Percentiles rank a stretch among this genome's conserved stretches.
These are phyloP conservation scores for Schizosaccharomyces versatilis DNA, from an alignment of 1,139 yeast genomes.

Conservation along the genomic window DNA sequence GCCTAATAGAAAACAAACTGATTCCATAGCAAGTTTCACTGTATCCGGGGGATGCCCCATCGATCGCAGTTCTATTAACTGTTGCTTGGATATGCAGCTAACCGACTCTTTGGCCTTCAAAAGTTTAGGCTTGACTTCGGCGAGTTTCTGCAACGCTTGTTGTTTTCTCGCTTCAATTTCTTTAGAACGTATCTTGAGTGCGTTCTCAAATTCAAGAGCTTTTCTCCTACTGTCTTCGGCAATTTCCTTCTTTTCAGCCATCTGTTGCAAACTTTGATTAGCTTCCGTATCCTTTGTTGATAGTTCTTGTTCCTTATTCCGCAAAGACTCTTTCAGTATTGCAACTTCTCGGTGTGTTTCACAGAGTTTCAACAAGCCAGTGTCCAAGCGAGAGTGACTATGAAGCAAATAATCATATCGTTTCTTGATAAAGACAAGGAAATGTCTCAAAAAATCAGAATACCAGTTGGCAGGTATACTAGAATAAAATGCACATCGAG, in stretches of 20 bases:
- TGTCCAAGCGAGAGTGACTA: slow-evolving; percentile 7
- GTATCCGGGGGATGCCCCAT: slow-evolving; percentile 83
- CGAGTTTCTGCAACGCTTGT: slow-evolving; percentile 40
- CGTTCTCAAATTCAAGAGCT: slow-evolving; percentile 56
- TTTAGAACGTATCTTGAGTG: slow-evolving; percentile 51
- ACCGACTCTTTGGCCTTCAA: slow-evolving; percentile 71
- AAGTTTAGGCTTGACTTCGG: slow-evolving; percentile 64
- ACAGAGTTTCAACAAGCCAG: slow-evolving; percentile 29
- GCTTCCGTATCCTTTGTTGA: slow-evolving; percentile 45
- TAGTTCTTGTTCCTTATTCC: slow-evolving; percentile 55
- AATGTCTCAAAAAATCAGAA: too few species aligned
- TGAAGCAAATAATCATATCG: too few species aligned
- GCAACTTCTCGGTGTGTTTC: slow-evolving; percentile 31
- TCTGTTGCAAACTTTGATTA: slow-evolving; percentile 41
- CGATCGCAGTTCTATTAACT: slow-evolving; percentile 68
- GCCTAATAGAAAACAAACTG: slow-evolving; percentile 67
- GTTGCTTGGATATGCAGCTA: slow-evolving; percentile 76
- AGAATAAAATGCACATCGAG: too few species aligned
- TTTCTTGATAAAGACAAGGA: too few species aligned
- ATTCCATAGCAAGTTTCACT: slow-evolving; percentile 65
- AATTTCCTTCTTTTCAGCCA: slow-evolving; percentile 77
- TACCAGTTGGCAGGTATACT: too few species aligned
- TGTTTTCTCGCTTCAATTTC: slow-evolving; percentile 35
- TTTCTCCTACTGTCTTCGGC: slow-evolving; percentile 67
- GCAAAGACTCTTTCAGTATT: slow-evolving; percentile 34